Evolutionary conservation across 164 flowering plant species (phyloP), one percentile per base, ranked within the genome.

Genomic region (grape (Vitis vinifera)): DNA sequence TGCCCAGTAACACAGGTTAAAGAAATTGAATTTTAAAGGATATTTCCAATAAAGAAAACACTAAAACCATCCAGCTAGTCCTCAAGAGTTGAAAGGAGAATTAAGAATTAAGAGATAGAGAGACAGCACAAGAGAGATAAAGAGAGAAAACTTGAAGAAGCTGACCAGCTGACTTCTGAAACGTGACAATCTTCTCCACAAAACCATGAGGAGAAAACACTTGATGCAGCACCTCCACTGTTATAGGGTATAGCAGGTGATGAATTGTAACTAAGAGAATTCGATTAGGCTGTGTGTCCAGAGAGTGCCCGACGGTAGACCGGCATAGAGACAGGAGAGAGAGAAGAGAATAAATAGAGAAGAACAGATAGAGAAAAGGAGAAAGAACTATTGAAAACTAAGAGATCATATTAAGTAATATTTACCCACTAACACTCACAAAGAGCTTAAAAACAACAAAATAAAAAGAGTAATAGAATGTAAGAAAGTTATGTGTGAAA

Each of bases 141-240:
- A 79, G 72, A 82, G 68, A 83, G 85, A 76, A 85, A 83, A 86
- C 89, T 81, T 73, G 80, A 77, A 83, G 85, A 85, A 82, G 89
- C 98, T 93, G 91, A 95, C 99, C 99, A 77, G 99, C 99, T 67
- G 98, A 90, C 91, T 95, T 95, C 92, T 93, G 98, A 84, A 95
- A 95, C 0, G 99, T 95, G 84, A 95, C 99, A 72, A 95, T 89
- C 93, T 95, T 93, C 91, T 95, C 99, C 78, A 95, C 99, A 82
- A 83, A 87, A 70, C 99, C 99, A 93, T 93, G 88, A 69, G 98
- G 97, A 83, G 97, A 95, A 84, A 93, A 93, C 62, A 95, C 99
- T 91, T 95, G 99, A 84, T 91, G 97, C 83, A 95, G 95, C 88
- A 93, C 99, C 74, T 95, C 99, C 91, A 95, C 98, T 14, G 95